Percentiles rank a stretch among this genome's conserved stretches.
phyloP scores from a whole-genome alignment of 257 asterid genomes.

The Marsdenia floribunda region DNA sequence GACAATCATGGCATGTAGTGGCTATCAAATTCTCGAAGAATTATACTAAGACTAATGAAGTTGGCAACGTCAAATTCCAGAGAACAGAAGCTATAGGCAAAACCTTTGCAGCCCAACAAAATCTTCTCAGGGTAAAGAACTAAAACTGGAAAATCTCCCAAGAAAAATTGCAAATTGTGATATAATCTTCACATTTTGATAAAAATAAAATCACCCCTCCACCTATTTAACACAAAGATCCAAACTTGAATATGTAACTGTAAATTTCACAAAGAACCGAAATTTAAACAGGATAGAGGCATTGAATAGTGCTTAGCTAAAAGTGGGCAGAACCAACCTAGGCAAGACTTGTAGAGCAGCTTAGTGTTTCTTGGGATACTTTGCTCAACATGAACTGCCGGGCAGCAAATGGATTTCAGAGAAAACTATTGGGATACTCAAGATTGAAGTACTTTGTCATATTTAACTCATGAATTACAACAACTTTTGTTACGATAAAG shows the following conservation, averaged over 20 bases:
- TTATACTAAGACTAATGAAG: not conserved
- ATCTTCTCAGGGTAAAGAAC: not conserved
- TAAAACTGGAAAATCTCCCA: not conserved
- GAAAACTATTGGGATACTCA: not conserved
- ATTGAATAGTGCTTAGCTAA: not conserved
- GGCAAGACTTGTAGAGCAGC: not conserved
- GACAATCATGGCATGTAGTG: not conserved
- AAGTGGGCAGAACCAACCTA: not conserved
- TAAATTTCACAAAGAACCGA: not conserved
- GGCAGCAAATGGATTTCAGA: not conserved
- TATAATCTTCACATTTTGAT: not conserved
- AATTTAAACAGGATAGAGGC: not conserved
- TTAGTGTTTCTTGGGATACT: not conserved
- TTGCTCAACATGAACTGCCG: not conserved
- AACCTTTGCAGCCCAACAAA: not conserved
- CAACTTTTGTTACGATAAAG: too few relatives aligned
- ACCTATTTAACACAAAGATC: not conserved
- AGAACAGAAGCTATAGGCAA: not conserved
- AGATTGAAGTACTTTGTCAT: not conserved
- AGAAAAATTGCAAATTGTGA: not conserved
- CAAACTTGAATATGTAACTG: not conserved
- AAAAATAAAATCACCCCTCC: not conserved
- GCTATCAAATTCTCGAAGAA: not conserved
- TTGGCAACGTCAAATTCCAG: not conserved
- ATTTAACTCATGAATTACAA: too few relatives aligned